Conservation (phyloP, 345 rosid genomes). For the Eucalyptus regnans region DNA sequence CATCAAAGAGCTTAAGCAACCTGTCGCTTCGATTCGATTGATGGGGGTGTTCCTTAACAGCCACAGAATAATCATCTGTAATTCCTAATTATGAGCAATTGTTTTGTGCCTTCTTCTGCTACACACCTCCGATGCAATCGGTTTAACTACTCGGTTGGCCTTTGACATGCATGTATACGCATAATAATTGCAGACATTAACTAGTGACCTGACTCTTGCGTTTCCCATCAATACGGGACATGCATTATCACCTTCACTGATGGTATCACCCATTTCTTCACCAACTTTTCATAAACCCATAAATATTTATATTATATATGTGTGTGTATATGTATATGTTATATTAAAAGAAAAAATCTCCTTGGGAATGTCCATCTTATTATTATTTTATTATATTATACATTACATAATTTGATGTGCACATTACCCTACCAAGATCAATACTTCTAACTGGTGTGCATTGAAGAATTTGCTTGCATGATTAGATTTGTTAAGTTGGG, state of each 20-base stretch:
- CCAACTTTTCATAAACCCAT: background rate
- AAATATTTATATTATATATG: background rate
- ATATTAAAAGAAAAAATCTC: background rate
- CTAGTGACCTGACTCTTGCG: background rate
- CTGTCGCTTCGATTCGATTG: background rate
- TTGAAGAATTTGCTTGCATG: background rate
- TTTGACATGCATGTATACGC: background rate
- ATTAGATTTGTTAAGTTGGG: background rate
- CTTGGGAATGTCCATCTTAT: background rate
- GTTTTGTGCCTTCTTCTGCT: background rate
- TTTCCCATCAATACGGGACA: background rate
- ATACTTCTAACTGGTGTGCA: background rate
- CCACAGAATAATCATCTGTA: background rate
- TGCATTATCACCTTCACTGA: background rate
- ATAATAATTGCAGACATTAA: background rate
- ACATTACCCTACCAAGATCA: background rate
- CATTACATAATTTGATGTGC: background rate
- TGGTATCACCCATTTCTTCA: background rate
- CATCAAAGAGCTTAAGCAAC: background rate
- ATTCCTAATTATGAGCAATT: background rate
- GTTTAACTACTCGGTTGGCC: background rate
- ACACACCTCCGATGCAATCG: background rate
- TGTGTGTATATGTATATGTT: fast-evolving
- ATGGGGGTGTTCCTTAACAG: background rate
- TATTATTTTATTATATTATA: background rate